phyloP scores from a whole-genome alignment of 2,329 filamentous ascomycete genomes.

The Pestalotiopsis sp. region DNA sequence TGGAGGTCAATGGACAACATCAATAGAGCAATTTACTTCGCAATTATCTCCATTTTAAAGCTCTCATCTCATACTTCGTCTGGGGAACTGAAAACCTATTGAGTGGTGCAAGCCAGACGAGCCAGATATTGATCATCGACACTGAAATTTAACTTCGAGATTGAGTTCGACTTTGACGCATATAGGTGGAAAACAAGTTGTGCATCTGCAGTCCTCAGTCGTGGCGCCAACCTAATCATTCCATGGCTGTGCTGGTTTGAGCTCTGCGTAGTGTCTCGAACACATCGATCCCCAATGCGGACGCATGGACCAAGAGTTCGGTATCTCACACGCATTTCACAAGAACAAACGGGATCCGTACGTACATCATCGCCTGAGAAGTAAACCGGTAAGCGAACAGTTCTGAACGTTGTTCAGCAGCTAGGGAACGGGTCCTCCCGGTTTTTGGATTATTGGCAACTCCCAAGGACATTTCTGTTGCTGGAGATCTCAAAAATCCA shows the following conservation, averaged over 20 bases:
- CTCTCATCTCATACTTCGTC: too few species aligned
- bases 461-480: not conserved
- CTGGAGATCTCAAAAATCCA: not conserved
- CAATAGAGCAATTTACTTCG: too few species aligned
- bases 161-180: not conserved
- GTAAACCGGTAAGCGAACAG: not conserved
- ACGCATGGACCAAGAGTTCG: not conserved
- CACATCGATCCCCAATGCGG: not conserved
- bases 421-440: not conserved
- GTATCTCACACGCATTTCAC: not conserved
- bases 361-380: not conserved
- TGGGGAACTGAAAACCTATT: not conserved
- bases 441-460: not conserved
- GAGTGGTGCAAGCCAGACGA: not conserved
- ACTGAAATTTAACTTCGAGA: not conserved
- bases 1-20: too few species aligned
- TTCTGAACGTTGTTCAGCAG: not conserved
- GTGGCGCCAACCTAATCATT: not conserved
- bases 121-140: not conserved
- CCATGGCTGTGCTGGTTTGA: not conserved
- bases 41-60: too few species aligned
- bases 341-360: not conserved
- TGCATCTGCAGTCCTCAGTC: not conserved
- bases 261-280: not conserved
- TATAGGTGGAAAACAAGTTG: not conserved